Evolutionary conservation across 306 rosid genomes (phyloP).

Genomic region (Vigna nakashimae): DNA sequence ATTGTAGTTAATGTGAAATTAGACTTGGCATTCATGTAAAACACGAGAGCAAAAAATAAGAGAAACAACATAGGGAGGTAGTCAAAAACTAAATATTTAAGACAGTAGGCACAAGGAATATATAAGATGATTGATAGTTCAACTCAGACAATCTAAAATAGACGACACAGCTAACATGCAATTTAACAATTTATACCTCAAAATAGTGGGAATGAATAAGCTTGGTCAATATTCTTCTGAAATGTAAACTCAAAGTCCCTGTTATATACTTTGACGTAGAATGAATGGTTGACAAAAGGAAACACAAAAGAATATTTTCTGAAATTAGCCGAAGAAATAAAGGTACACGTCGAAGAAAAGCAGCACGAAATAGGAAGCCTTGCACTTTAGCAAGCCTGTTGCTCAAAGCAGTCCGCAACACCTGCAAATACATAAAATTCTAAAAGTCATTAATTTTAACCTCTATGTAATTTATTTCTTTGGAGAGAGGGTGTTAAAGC

Average conservation of each 20-base stretch:
- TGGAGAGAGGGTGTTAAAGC: background rate
- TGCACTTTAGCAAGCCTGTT: slow-evolving; percentile 99
- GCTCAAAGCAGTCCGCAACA: slow-evolving; percentile 89
- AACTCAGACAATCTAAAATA: background rate
- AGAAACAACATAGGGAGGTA: background rate
- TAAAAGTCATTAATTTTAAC: slow-evolving; percentile 32
- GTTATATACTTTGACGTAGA: slow-evolving; percentile 91
- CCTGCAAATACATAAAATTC: slow-evolving; percentile 59
- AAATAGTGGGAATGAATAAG: slow-evolving; percentile 94
- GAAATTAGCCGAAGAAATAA: slow-evolving; percentile 84
- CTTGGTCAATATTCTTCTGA: slow-evolving; percentile 91
- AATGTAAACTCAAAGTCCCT: slow-evolving; percentile 90
- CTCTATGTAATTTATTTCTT: background rate
- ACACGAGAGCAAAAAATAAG: background rate
- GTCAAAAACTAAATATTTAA: slow-evolving; percentile 17
- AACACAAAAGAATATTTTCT: slow-evolving; percentile 88
- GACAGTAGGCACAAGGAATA: slow-evolving; percentile 27
- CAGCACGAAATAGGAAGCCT: slow-evolving; percentile 98
- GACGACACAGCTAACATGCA: slow-evolving; percentile 22
- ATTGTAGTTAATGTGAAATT: background rate
- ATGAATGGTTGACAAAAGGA: slow-evolving; percentile 85
- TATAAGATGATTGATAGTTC: slow-evolving; percentile 34
- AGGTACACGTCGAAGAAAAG: slow-evolving; percentile 97
- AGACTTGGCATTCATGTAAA: background rate
- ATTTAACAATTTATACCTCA: slow-evolving; percentile 65